Evolutionary conservation across 805 yeast genomes (phyloP).

Genomic region (Wickerhamomyces bovis): DNA sequence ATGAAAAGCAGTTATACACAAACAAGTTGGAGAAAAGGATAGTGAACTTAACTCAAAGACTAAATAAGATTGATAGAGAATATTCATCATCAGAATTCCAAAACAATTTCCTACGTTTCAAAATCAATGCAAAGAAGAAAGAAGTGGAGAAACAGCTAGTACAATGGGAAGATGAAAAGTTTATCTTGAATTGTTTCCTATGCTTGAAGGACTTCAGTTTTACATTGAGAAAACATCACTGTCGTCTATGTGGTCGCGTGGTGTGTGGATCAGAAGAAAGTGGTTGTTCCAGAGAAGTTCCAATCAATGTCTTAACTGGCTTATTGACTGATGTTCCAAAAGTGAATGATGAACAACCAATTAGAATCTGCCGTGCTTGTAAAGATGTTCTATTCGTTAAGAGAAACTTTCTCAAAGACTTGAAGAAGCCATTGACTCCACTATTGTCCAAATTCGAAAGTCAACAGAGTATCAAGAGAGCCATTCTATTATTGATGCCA

Average conservation of each 20-base stretch:
- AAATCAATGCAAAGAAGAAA: conserved; percentile 25
- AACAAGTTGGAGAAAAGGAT: conserved; percentile 58
- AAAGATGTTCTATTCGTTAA: conserved; percentile 53
- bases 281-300: conserved; percentile 72
- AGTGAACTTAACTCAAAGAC: conserved; percentile 34
- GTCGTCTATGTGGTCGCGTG: conserved; percentile 79
- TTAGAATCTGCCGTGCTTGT: conserved; percentile 69
- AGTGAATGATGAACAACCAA: conserved; percentile 22
- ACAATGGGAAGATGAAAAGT: conserved; percentile 59
- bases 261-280: conserved; percentile 64
- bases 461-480: conserved; percentile 32
- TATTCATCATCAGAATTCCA: conserved; percentile 14
- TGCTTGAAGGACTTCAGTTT: conserved; percentile 57
- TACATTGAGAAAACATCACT: conserved; percentile 75
- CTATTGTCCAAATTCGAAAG: conserved; percentile 36
- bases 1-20: conserved; percentile 45
- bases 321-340: conserved; percentile 15
- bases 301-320: conserved; percentile 29
- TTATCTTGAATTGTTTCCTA: conserved; percentile 48
- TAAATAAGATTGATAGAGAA: conserved; percentile 22
- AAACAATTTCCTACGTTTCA: conserved; percentile 22
- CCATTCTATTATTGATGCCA: conserved; percentile 37
- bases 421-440: conserved; percentile 27
- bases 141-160: conserved; percentile 43
- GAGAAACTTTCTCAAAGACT: conserved; percentile 42